phyloP scores from a whole-genome alignment of 331 rosid species.

The Quercus tomentella region DNA sequence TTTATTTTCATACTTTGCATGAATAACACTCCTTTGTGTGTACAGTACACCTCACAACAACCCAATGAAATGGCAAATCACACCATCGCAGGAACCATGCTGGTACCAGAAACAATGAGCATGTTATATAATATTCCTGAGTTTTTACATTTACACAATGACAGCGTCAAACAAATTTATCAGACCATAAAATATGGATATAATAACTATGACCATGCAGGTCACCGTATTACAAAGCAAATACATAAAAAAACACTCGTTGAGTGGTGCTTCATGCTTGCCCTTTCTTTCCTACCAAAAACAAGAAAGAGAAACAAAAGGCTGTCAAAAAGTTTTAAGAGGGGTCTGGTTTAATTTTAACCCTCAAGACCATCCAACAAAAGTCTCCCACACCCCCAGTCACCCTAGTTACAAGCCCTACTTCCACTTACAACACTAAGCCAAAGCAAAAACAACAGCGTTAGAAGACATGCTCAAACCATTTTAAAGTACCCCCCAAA shows the following conservation, averaged over 20 bases:
- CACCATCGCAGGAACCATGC: neutral
- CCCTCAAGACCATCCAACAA: conserved; percentile 4
- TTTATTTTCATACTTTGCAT: too few species aligned
- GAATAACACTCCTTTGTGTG: neutral
- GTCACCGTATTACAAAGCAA: conserved; percentile 18
- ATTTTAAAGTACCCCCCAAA: neutral
- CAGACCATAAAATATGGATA: neutral
- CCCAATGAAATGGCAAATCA: neutral
- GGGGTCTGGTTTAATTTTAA: neutral
- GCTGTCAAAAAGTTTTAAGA: neutral
- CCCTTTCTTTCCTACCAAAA: conserved; percentile 19
- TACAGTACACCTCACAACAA: neutral
- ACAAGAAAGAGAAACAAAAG: neutral
- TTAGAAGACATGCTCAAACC: neutral
- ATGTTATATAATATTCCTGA: neutral
- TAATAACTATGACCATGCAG: neutral
- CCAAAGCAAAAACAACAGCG: neutral
- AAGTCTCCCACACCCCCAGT: conserved; percentile 8
- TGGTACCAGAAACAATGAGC: neutral
- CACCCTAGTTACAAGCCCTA: conserved; percentile 12
- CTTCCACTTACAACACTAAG: conserved; percentile 4
- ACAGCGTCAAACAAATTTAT: neutral
- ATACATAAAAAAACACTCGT: conserved; percentile 7
- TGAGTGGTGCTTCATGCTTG: conserved; percentile 11
- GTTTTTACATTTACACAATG: neutral